phyloP scores from a whole-genome alignment of 2,329 filamentous ascomycete species.

The Colletotrichum kahawae region DNA sequence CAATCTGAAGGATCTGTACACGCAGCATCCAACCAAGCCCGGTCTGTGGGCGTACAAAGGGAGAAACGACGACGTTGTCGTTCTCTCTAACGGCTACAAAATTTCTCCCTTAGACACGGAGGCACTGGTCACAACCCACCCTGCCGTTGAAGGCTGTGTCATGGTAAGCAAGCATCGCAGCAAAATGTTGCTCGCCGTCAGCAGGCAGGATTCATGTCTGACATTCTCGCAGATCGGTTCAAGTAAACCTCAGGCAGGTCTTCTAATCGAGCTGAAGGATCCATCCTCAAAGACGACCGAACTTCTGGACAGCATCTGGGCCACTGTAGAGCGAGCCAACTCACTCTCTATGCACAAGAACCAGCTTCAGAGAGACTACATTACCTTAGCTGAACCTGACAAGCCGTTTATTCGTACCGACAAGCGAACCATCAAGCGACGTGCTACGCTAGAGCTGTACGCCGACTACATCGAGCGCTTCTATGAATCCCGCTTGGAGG shows the following conservation, averaged over 20 bases:
- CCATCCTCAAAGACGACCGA: not conserved
- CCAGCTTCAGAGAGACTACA: not conserved
- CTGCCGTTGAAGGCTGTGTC: not conserved
- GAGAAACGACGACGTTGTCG: not conserved
- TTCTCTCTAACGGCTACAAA: not conserved
- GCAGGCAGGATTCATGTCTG: not conserved
- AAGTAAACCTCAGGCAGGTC: not conserved
- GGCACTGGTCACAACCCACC: not conserved
- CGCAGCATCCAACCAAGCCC: not conserved
- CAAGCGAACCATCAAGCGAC: not conserved
- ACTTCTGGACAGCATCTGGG: not conserved
- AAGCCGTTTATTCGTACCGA: not conserved
- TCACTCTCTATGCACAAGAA: not conserved
- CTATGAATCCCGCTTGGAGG: not conserved
- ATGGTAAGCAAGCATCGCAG: not conserved
- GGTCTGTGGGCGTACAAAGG: not conserved
- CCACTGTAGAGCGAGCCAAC: not conserved
- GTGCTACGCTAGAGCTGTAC: not conserved
- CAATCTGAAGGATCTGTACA: not conserved
- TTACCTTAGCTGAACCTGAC: not conserved
- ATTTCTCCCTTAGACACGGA: not conserved
- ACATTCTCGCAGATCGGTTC: not conserved
- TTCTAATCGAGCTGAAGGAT: not conserved
- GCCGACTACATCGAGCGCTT: not conserved
- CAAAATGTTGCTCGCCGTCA: accelerated